Conservation (phyloP, 2,329 filamentous ascomycete genomes). For the Aureobasidium pullulans region DNA sequence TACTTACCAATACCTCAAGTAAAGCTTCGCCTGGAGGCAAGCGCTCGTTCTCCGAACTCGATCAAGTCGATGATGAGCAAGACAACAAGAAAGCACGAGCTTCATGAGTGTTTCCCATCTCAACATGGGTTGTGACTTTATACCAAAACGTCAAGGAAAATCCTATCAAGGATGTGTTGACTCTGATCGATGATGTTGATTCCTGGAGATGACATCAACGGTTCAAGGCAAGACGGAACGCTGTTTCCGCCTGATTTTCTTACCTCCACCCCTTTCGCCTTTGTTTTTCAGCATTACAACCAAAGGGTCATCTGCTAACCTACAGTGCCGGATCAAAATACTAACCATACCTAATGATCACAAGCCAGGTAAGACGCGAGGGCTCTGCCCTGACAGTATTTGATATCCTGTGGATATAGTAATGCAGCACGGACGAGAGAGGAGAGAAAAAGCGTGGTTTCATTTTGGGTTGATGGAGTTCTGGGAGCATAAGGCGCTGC, state of each 20-base stretch:
- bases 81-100: constrained; percentile 16
- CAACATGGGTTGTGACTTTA: background rate
- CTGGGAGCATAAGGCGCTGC: background rate
- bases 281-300: constrained; percentile 3
- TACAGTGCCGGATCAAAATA: background rate
- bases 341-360: background rate
- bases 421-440: background rate
- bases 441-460: background rate
- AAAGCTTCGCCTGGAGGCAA: constrained; percentile 5
- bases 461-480: background rate
- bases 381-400: too few species aligned
- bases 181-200: background rate
- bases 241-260: background rate
- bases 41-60: constrained; percentile 1
- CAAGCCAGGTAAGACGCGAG: background rate
- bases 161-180: background rate
- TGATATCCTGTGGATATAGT: background rate
- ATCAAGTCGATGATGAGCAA: constrained; percentile 14
- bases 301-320: background rate
- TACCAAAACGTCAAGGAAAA: background rate
- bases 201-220: background rate
- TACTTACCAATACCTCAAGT: constrained; percentile 2
- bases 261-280: background rate
- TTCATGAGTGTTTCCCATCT: constrained; percentile 9
- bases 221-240: background rate